A percentile compares a stretch with the other conserved stretches of the same genome.
These are phyloP conservation scores for Prinsepia uniflora DNA, from an alignment of 306 rosid species.

Conservation along the genomic window DNA sequence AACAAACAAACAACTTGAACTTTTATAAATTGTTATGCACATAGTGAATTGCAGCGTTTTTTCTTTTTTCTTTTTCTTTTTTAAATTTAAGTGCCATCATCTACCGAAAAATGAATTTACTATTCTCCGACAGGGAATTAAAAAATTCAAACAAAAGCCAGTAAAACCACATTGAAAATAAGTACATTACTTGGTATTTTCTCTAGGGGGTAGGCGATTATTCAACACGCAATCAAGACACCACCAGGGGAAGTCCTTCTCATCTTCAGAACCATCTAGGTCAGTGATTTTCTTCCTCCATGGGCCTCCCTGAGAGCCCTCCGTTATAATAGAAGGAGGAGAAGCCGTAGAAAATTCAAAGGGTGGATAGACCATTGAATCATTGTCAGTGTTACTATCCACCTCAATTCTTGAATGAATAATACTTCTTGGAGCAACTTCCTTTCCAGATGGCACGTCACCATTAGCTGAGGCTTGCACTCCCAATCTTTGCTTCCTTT, in stretches of 20 bases:
- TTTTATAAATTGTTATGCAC: background rate
- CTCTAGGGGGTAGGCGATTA: conserved; percentile 89
- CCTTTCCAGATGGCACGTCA: conserved; percentile 75
- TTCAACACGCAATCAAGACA: conserved; percentile 82
- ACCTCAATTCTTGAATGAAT: conserved; percentile 74
- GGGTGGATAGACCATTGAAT: conserved; percentile 84
- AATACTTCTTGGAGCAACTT: conserved; percentile 60
- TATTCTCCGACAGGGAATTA: background rate
- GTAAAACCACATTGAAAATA: conserved; percentile 17
- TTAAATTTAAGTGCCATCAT: background rate
- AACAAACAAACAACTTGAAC: too few relatives aligned
- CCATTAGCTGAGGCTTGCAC: conserved; percentile 70
- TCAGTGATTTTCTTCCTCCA: conserved; percentile 93
- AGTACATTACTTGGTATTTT: conserved; percentile 76
- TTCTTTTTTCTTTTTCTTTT: background rate
- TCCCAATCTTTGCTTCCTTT: conserved; percentile 77
- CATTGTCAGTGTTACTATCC: conserved; percentile 75
- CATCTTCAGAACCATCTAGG: conserved; percentile 91
- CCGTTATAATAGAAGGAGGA: conserved; percentile 88
- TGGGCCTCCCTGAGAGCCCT: conserved; percentile 94
- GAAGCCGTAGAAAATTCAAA: conserved; percentile 80
- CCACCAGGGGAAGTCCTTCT: conserved; percentile 97
- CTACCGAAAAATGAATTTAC: background rate
- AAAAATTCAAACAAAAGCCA: conserved; percentile 7
- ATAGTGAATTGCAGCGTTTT: too few relatives aligned